phyloP scores from a whole-genome alignment of 768 basidiomycete genomes.

The Podaxis mareebaensis region DNA sequence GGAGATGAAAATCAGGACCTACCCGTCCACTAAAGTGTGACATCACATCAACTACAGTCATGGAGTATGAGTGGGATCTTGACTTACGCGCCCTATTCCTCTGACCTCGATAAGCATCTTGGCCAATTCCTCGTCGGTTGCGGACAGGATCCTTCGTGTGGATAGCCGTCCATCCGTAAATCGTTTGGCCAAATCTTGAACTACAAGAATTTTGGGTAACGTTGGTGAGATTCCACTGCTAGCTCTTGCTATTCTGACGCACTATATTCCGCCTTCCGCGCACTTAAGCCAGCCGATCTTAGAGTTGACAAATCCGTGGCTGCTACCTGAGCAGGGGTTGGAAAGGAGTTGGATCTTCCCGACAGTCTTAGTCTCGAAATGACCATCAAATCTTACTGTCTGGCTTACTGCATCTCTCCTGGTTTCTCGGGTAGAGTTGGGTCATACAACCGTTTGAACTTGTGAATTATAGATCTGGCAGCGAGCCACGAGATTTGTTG shows the following conservation, averaged over 20 bases:
- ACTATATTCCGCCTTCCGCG: constrained; percentile 91
- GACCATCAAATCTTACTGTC: not conserved
- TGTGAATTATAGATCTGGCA: constrained; percentile 79
- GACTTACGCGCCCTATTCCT: constrained; percentile 73
- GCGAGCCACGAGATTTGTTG: constrained; percentile 89
- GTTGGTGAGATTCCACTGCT: not conserved
- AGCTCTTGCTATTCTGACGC: constrained; percentile 21
- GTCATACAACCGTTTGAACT: constrained; percentile 76
- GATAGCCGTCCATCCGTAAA: constrained; percentile 83
- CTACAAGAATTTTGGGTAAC: constrained; percentile 35
- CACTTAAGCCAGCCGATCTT: constrained; percentile 75
- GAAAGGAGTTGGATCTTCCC: constrained; percentile 45
- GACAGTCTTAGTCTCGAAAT: not conserved
- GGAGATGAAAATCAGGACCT: constrained; percentile 17
- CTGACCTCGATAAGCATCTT: constrained; percentile 75
- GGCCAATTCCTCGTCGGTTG: constrained; percentile 74
- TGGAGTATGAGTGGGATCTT: not conserved
- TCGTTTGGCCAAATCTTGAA: constrained; percentile 74
- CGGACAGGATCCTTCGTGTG: constrained; percentile 66
- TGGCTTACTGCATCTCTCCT: not conserved
- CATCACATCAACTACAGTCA: not conserved
- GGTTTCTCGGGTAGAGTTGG: constrained; percentile 68
- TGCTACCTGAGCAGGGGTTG: constrained; percentile 69
- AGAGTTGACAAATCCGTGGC: constrained; percentile 58
- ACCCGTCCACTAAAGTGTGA: constrained; percentile 59